These are phyloP conservation scores for Aspergillus sp. DNA, from an alignment of 2,329 filamentous ascomycete species.

Conservation along the genomic window DNA sequence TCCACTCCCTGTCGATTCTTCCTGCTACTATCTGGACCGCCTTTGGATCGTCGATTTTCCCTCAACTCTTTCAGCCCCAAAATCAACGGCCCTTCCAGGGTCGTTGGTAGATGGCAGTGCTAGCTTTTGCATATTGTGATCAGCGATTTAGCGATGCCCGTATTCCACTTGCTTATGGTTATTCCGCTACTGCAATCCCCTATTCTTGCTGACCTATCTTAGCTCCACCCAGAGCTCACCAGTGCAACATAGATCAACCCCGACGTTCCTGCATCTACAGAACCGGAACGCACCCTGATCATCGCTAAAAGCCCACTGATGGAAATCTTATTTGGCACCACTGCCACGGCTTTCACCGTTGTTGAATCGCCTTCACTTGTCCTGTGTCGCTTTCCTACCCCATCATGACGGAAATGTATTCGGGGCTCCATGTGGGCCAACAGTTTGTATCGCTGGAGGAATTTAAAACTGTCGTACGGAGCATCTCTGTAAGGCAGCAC, in stretches of 20 bases:
- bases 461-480: slow-evolving; percentile 34
- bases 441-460: slow-evolving; percentile 34
- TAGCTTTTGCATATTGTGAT: background rate
- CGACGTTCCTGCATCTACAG: too few species aligned
- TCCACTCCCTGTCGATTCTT: background rate
- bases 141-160: slow-evolving; percentile 1
- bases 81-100: background rate
- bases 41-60: background rate
- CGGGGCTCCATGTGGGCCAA: slow-evolving; percentile 35
- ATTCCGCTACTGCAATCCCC: background rate
- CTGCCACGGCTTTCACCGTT: slow-evolving; percentile 10
- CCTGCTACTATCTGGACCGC: slow-evolving; percentile 1
- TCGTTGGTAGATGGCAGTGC: background rate
- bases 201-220: background rate
- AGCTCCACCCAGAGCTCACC: background rate
- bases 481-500: slow-evolving; percentile 36
- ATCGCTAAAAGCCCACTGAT: slow-evolving; percentile 14
- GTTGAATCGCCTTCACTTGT: slow-evolving; percentile 9
- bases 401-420: slow-evolving; percentile 35
- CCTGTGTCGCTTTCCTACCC: slow-evolving; percentile 8
- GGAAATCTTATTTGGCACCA: slow-evolving; percentile 15
- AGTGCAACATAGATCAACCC: too few species aligned
- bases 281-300: background rate
- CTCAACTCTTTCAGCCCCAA: background rate
- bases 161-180: slow-evolving; percentile 2